Base-by-base conservation (phyloP, 139 green algal species). In the Chlorella ohadii region DNA sequence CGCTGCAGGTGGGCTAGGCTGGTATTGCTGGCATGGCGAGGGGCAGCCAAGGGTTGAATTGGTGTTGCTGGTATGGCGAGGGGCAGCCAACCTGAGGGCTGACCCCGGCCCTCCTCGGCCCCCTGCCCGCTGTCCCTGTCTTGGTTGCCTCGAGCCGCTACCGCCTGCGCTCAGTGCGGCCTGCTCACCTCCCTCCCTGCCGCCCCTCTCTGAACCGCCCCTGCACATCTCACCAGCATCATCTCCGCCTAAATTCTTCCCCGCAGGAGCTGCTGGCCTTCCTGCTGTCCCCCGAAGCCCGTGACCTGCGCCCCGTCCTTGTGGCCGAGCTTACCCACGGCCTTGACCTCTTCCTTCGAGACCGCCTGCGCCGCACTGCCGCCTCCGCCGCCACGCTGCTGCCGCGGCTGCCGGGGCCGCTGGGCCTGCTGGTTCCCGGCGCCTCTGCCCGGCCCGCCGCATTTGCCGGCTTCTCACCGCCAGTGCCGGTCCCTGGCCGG, bases 261-360 rank as follows among this genome's bases (percentile, higher is more conserved):
- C 19, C 56, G 11, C 75, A 92, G 85, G 91, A 96, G 68, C 39
- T 94, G 13, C 84, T 94, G n/a, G 34, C 73, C 33, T 96, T 96
- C 88, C 84, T 96, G 89, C 89, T 95, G 31, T 91, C 88, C 13
- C 89, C 91, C 19, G 91, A 94, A 38, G 93, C 92, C 0, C 70
- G 87, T 0, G 90, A 95, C 74, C 87, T 96, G 75, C 86, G 93
- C 28, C 92, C 92, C 15, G 85, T 96, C 63, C 89, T 96, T 64
- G 84, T 93, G 22, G 65, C 65, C 13, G 91, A 94, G 87, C 41
- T 95, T 2, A 80, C 81, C 28, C 80, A 86, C 22, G 91, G 86
- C 12, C 51, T 90, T 15, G 93, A 96, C 88, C 85, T 95, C n/a
- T 80, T 94, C 17, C 73, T 91, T 1, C 82, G 93, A 23, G 93